Percentiles rank a stretch among this genome's conserved stretches.
Conservation (phyloP, 345 rosid genomes). For the Brassica incana region DNA sequence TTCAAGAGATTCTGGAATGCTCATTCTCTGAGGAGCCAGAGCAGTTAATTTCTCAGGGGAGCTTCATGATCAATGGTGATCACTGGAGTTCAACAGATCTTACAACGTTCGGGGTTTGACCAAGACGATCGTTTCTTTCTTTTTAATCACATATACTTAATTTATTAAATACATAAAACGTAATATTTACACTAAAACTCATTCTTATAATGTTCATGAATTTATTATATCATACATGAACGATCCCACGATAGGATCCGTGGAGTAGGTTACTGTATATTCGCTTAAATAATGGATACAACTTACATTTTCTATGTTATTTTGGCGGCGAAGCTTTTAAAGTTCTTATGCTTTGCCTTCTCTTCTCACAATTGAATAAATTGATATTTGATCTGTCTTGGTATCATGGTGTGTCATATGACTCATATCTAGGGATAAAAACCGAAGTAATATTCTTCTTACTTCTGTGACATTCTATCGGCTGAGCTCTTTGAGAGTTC, state of each 20-base stretch:
- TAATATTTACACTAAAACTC: constrained; percentile 18
- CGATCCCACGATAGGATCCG: constrained; percentile 18
- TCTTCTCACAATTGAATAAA: neutral
- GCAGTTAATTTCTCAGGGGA: constrained; percentile 43
- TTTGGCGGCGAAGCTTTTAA: neutral
- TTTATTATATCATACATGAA: constrained; percentile 27
- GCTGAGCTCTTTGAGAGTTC: too few relatives aligned
- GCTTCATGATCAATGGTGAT: constrained; percentile 42
- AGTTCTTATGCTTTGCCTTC: neutral
- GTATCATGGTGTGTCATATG: too few relatives aligned
- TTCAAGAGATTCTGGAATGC: constrained; percentile 43
- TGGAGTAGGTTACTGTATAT: constrained; percentile 37
- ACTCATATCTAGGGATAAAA: too few relatives aligned
- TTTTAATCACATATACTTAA: constrained; percentile 10
- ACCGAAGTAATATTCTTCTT: too few relatives aligned
- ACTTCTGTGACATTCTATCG: too few relatives aligned
- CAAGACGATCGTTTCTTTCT: neutral
- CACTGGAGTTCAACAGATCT: constrained; percentile 65
- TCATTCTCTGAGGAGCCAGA: constrained; percentile 39
- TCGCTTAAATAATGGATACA: constrained; percentile 28
- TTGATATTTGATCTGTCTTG: too few relatives aligned
- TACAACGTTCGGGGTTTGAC: constrained; percentile 48
- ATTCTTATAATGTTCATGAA: constrained; percentile 31
- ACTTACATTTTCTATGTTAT: constrained; percentile 10
- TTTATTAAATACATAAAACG: constrained; percentile 10